Base-by-base conservation (phyloP, 169 alveolate species). In the Babesia sp. region DNA sequence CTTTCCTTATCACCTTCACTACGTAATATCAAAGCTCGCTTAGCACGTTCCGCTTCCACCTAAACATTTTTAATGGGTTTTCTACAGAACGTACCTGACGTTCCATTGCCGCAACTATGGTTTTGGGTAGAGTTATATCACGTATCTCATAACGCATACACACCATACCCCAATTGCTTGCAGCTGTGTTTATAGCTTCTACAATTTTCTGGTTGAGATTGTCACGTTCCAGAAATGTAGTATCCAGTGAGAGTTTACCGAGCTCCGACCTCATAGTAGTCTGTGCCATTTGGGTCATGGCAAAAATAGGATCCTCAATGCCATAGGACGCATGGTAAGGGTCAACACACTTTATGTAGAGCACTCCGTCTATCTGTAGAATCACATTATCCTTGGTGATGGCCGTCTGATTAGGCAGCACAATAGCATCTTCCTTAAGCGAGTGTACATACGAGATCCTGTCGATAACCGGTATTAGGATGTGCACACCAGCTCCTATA, bases 261-360 rank as follows among this genome's bases (percentile, higher is more conserved):
- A 96, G 87, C 66, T 96, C 98, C 37, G 98, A 92, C 60, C 99
- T 87, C 98, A 95, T 95, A 18, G 98, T 93, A n/a, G 98, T 94
- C 82, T 96, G 94, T 7, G 98, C 99, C 63, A 96, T 84, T 59
- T 93, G 96, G 26, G 93, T 94, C 55, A 96, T 93, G 5, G 99
- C 97, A 71, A 80, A 83, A 36, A 92, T 81, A n/a, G 98, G 98
- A 67, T 92, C 93, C 44, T 93, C 96, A 34, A 96, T 97, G 22
- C 97, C 98, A 69, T 96, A 96, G 3, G 98, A 94, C 14, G 98
- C 96, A 55, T 77, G 63, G 58, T 93, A 91, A 24, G 94, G 94
- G 58, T 90, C 84, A 16, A 82, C 91, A 50, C 97, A 90, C 85
- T 93, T 84, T 68, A 95, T 91, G 86, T 94, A 96, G 28, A 96